Evolutionary conservation across 1,284 basidiomycete species (phyloP).

Genomic region (Quambalaria eucalypti): DNA sequence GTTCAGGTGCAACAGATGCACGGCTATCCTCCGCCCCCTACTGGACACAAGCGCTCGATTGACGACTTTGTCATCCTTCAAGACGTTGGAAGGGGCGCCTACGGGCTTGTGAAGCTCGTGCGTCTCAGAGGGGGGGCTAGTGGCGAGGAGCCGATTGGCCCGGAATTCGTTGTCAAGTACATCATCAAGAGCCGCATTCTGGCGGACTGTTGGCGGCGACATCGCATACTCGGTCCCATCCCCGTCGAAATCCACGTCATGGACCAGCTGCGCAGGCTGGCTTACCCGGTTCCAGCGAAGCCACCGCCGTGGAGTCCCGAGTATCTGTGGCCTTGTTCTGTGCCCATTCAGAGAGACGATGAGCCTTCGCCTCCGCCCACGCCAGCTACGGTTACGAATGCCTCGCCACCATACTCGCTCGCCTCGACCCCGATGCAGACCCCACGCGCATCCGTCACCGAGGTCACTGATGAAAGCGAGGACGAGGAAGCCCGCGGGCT

Average conservation of each 20-base stretch:
- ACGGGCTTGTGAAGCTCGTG: conserved; percentile 86
- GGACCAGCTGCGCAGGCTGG: conserved; percentile 70
- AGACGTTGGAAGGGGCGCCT: conserved; percentile 69
- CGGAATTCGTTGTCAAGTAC: conserved; percentile 81
- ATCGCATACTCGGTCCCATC: conserved; percentile 86
- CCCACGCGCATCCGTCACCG: not conserved
- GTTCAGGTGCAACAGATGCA: not conserved
- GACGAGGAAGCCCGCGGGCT: not conserved
- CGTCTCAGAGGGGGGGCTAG: conserved; percentile 62
- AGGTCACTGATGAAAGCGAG: not conserved
- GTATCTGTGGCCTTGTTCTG: not conserved
- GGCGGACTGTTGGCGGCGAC: conserved; percentile 95
- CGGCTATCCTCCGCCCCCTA: not conserved
- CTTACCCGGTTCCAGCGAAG: conserved; percentile 18
- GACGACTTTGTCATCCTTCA: conserved; percentile 34
- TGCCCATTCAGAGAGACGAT: too few species aligned
- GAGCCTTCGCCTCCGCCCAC: too few species aligned
- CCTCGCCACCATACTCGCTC: not conserved
- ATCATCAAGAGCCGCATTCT: conserved; percentile 96
- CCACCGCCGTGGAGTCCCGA: conserved; percentile 19
- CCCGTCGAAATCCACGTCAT: conserved; percentile 98
- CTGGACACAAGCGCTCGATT: conserved; percentile 12
- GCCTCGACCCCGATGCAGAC: not conserved
- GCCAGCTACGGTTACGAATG: not conserved
- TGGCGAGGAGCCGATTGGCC: conserved; percentile 32